phyloP scores from a whole-genome alignment of 73 alveolate species.

The Symbiodinium pilosum region DNA sequence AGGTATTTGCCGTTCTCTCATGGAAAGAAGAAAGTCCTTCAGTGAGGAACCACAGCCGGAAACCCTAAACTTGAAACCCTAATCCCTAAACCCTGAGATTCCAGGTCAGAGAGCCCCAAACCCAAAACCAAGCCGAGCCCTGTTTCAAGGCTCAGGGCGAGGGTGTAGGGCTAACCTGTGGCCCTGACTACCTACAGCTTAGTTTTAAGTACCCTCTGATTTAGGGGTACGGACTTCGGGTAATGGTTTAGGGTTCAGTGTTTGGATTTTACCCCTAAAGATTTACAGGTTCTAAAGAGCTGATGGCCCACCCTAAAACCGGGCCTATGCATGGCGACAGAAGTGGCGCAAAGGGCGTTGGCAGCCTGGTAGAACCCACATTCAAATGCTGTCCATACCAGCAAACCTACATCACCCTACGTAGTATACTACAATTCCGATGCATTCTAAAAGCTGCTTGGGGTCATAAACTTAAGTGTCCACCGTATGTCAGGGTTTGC shows the following conservation, averaged over 20 bases:
- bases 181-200: not conserved
- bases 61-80: not conserved
- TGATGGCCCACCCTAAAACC: not conserved
- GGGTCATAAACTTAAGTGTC: too few species aligned
- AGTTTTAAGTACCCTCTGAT: not conserved
- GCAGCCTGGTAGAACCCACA: too few species aligned
- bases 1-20: too few species aligned
- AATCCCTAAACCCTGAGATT: not conserved
- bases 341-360: not conserved
- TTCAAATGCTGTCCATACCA: too few species aligned
- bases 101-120: too few species aligned
- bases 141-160: not conserved
- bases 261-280: not conserved
- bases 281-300: not conserved
- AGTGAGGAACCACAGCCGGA: not conserved
- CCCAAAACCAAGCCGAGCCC: not conserved
- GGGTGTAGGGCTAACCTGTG: not conserved
- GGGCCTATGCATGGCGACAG: slow-evolving; percentile 8
- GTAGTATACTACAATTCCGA: too few species aligned
- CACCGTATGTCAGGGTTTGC: too few species aligned
- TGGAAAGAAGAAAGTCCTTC: too few species aligned
- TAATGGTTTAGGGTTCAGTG: not conserved
- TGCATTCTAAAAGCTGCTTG: too few species aligned
- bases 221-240: not conserved
- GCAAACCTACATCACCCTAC: too few species aligned